Evolutionary conservation across 345 rosid species (phyloP).

Genomic region (Salix viminalis): DNA sequence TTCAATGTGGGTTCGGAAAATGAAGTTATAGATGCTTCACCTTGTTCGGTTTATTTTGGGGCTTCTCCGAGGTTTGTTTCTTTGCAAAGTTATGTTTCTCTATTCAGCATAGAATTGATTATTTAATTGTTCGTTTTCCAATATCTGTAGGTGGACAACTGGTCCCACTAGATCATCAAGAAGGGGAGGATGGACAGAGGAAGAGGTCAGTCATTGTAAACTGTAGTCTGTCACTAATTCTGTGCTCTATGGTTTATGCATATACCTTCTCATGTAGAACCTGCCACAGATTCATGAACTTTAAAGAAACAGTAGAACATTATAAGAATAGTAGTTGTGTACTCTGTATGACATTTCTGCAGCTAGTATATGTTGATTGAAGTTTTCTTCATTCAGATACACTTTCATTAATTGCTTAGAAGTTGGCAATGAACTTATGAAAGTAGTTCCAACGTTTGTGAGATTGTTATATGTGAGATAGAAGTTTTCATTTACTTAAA

Average conservation of each 20-base stretch:
- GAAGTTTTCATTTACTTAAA: background rate
- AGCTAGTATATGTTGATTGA: background rate
- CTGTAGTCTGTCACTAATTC: background rate
- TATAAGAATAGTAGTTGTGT: background rate
- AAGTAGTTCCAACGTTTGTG: too few relatives aligned
- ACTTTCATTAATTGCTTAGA: background rate
- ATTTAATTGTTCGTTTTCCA: background rate
- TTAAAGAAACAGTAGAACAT: background rate
- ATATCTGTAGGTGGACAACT: constrained; percentile 17
- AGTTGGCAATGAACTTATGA: background rate
- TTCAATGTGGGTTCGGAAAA: background rate
- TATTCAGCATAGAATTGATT: background rate
- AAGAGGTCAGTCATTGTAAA: constrained; percentile 31
- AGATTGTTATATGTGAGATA: background rate
- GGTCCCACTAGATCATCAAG: constrained; percentile 34
- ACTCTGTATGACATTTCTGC: background rate
- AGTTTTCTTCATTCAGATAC: background rate
- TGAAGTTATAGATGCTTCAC: constrained; percentile 11
- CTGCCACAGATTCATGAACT: background rate
- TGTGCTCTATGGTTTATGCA: background rate
- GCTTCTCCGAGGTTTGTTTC: background rate
- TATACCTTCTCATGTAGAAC: background rate
- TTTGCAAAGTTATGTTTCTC: background rate
- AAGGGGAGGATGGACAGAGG: constrained; percentile 40
- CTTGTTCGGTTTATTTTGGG: constrained; percentile 20